These are phyloP conservation scores for Cladophialophora yegresii DNA, from an alignment of 2,329 filamentous ascomycete genomes.

Conservation along the genomic window DNA sequence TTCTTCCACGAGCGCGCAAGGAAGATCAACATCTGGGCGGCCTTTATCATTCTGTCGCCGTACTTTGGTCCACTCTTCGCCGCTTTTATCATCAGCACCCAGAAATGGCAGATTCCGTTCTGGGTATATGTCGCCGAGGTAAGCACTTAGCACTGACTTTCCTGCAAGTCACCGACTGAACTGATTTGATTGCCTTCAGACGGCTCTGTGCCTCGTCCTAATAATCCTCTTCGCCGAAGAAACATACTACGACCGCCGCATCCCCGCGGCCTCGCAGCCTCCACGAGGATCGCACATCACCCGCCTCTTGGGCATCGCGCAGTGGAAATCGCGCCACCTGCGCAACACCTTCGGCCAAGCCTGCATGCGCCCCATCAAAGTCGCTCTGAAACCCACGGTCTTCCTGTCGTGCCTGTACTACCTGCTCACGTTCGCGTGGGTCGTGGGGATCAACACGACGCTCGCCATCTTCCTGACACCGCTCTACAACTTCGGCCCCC, in stretches of 20 bases:
- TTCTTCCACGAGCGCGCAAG: constrained; percentile 46
- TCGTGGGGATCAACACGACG: constrained; percentile 59
- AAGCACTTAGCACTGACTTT: neutral
- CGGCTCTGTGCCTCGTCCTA: constrained; percentile 40
- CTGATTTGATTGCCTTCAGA: constrained; percentile 13
- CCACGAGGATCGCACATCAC: constrained; percentile 36
- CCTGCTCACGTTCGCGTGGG: constrained; percentile 47
- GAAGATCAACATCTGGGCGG: constrained; percentile 46
- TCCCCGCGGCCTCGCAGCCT: constrained; percentile 34
- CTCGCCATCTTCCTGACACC: constrained; percentile 55
- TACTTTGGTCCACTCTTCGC: constrained; percentile 37
- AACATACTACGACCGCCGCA: constrained; percentile 44
- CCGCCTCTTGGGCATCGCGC: constrained; percentile 39
- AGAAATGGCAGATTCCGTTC: constrained; percentile 44
- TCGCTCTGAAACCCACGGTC: constrained; percentile 46
- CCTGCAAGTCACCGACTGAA: neutral
- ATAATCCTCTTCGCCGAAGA: constrained; percentile 44
- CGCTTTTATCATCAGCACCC: constrained; percentile 44
- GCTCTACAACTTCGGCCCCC: constrained; percentile 54
- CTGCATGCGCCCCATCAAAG: constrained; percentile 42
- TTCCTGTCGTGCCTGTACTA: constrained; percentile 45
- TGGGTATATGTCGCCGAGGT: constrained; percentile 42
- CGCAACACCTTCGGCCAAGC: constrained; percentile 43
- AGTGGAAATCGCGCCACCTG: constrained; percentile 34
- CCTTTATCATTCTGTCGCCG: constrained; percentile 42